phyloP scores from a whole-genome alignment of 2,329 filamentous ascomycete species.

The Sclerotinia glacialis region DNA sequence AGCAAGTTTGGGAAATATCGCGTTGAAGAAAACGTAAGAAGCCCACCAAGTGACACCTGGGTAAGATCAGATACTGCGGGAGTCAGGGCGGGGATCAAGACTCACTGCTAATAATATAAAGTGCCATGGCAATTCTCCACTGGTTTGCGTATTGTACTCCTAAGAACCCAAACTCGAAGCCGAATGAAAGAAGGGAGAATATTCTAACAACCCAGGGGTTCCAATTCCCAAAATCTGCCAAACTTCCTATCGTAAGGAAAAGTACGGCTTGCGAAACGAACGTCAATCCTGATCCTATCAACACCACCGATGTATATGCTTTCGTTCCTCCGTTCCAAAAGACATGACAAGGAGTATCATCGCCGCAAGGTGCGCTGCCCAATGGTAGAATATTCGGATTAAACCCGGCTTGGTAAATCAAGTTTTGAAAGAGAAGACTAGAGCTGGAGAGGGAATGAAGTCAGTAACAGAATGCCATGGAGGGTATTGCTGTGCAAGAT shows the following conservation, averaged over 20 bases:
- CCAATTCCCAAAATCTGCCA: constrained; percentile 39
- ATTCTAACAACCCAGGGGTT: constrained; percentile 38
- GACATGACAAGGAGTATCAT: constrained; percentile 37
- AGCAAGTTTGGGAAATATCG: constrained; percentile 38
- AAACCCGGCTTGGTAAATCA: constrained; percentile 39
- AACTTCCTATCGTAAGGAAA: constrained; percentile 35
- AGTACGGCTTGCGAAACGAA: constrained; percentile 35
- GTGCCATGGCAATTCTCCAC: constrained; percentile 37
- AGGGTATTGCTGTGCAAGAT: neutral
- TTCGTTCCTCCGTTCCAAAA: constrained; percentile 37
- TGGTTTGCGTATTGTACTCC: constrained; percentile 32
- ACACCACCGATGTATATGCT: constrained; percentile 35
- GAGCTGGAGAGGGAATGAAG: constrained; percentile 27
- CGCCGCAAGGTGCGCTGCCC: constrained; percentile 34
- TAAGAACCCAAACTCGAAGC: constrained; percentile 38
- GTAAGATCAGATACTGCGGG: neutral
- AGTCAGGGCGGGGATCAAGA: neutral
- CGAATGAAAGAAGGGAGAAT: constrained; percentile 37
- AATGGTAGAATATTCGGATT: constrained; percentile 38
- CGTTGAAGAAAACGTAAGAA: constrained; percentile 40
- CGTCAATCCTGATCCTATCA: constrained; percentile 36
- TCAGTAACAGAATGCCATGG: constrained; percentile 10
- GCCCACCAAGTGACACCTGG: constrained; percentile 38
- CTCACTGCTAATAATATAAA: constrained; percentile 39
- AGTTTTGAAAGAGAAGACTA: constrained; percentile 38